Percentiles rank a stretch among this genome's conserved stretches.
phyloP scores from a whole-genome alignment of 139 green algal species.

The Diplosphaera chodatii region DNA sequence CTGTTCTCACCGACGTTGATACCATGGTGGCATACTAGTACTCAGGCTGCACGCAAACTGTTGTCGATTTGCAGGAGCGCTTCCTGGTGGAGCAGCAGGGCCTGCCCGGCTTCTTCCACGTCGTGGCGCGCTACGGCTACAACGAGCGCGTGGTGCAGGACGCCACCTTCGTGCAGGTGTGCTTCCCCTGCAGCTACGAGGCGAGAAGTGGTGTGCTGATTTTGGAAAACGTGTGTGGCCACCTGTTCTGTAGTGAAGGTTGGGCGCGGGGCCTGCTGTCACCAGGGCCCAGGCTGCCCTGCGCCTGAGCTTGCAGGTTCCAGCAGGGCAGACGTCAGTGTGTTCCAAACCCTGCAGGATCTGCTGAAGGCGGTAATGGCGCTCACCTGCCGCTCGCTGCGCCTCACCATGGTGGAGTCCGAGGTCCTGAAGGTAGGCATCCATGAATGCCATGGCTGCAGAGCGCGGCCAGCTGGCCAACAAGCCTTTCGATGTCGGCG shows the following conservation, averaged over 20 bases:
- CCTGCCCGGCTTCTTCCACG: conserved; percentile 17
- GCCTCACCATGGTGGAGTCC: background rate
- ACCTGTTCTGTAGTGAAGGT: no score
- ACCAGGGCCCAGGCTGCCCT: no score
- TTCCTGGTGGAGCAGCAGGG: conserved; percentile 1
- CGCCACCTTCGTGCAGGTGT: conserved; percentile 21
- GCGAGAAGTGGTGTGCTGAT: no score
- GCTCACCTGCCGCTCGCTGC: background rate
- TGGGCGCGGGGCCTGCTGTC: no score
- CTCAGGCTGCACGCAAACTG: no score
- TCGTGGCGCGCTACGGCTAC: conserved; percentile 43
- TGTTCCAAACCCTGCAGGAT: background rate
- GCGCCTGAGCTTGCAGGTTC: no score
- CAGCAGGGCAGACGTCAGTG: no score
- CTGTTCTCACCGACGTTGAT: no score
- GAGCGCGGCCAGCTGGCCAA: background rate
- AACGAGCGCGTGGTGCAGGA: conserved; percentile 32
- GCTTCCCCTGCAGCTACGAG: background rate
- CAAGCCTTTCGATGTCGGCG: no score
- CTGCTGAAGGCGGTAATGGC: background rate
- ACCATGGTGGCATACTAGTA: no score
- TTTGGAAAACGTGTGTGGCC: no score
- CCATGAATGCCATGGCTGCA: background rate
- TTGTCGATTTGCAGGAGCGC: background rate
- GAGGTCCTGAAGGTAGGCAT: background rate